These are phyloP conservation scores for Brassica carinata DNA, from an alignment of 345 rosid species.

Conservation along the genomic window DNA sequence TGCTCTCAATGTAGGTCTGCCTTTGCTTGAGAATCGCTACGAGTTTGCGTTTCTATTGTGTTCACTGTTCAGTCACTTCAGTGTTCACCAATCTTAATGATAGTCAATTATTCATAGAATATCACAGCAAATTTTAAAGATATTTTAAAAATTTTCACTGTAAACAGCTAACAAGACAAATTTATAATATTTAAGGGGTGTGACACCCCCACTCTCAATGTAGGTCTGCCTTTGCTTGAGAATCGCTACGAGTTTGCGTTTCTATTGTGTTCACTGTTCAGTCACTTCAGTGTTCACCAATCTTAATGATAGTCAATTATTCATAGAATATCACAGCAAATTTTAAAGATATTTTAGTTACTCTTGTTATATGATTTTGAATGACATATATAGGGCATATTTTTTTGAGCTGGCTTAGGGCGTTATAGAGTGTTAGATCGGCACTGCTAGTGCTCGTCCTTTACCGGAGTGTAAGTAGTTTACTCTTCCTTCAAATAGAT, in stretches of 20 bases:
- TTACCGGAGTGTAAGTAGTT: too few species aligned
- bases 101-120: not conserved
- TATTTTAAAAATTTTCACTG: too few species aligned
- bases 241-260: not conserved
- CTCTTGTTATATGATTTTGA: not conserved
- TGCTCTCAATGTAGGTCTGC: too few species aligned
- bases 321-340: not conserved
- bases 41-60: not conserved
- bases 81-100: not conserved
- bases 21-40: not conserved
- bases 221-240: not conserved
- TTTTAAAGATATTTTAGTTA: too few species aligned
- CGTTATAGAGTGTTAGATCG: not conserved
- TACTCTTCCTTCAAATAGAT: too few species aligned
- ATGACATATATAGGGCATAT: not conserved
- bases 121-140: not conserved
- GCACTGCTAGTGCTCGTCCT: not conserved
- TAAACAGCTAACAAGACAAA: too few species aligned
- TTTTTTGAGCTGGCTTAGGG: not conserved
- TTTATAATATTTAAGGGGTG: too few species aligned
- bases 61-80: not conserved
- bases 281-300: not conserved
- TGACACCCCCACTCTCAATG: too few species aligned
- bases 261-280: not conserved
- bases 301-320: not conserved